These are phyloP conservation scores for Stephanodiscus triporus DNA, from an alignment of 108 stramenopile species.

Conservation along the genomic window DNA sequence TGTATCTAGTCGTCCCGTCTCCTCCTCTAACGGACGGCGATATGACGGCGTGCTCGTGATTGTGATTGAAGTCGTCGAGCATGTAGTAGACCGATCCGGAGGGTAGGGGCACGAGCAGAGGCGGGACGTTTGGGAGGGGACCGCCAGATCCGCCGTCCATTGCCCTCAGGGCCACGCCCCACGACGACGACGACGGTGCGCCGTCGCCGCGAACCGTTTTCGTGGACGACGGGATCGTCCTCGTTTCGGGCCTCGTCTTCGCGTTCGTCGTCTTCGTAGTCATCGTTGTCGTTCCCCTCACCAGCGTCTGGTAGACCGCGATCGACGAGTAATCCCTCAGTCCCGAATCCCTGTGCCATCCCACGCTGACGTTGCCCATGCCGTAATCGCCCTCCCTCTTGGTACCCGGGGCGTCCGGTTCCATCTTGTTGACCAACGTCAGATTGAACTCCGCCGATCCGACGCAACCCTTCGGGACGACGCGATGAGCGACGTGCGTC, in stretches of 20 bases:
- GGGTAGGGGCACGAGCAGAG: constrained; percentile 52
- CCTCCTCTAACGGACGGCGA: constrained; percentile 10
- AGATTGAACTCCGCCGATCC: constrained; percentile 71
- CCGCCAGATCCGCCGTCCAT: constrained; percentile 46
- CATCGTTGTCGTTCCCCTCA: not conserved
- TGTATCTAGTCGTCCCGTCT: constrained; percentile 55
- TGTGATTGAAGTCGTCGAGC: constrained; percentile 89
- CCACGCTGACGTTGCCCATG: constrained; percentile 72
- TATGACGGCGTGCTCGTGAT: constrained; percentile 81
- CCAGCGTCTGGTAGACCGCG: constrained; percentile 76
- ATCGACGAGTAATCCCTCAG: constrained; percentile 75
- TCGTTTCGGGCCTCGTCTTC: constrained; percentile 11
- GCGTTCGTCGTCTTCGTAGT: not conserved
- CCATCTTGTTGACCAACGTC: constrained; percentile 88
- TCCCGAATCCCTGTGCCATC: constrained; percentile 92
- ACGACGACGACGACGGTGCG: constrained; percentile 38
- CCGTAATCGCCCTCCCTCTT: constrained; percentile 59
- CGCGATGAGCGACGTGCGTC: constrained; percentile 35
- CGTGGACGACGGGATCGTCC: not conserved
- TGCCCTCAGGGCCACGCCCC: constrained; percentile 76
- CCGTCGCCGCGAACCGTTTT: not conserved
- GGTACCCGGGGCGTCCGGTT: constrained; percentile 57
- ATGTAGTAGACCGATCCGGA: constrained; percentile 83
- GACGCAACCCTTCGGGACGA: constrained; percentile 31
- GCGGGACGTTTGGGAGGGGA: constrained; percentile 22